Percentiles rank a stretch among this genome's conserved stretches.
Conservation (phyloP, 106 monocot genomes). For the Dendrobium officinale region DNA sequence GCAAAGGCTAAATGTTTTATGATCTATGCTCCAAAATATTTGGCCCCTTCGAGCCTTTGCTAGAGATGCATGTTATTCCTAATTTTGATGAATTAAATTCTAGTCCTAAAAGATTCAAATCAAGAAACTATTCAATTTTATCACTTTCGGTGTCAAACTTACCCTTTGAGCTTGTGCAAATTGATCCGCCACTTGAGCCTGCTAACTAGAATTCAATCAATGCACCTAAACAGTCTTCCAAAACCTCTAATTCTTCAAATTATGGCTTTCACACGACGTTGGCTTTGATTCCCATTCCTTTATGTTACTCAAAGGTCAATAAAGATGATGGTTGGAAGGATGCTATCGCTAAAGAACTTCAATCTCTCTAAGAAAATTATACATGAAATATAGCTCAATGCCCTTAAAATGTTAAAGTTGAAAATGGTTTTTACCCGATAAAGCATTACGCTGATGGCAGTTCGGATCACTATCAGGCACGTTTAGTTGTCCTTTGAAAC, state of each 20-base stretch:
- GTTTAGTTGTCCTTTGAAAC: background rate
- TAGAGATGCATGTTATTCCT: no score
- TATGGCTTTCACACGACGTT: background rate
- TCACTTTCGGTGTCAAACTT: background rate
- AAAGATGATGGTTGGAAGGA: conserved; percentile 8
- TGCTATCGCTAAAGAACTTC: conserved; percentile 19
- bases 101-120: background rate
- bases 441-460: background rate
- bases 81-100: background rate
- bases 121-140: background rate
- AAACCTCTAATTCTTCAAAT: background rate
- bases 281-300: background rate
- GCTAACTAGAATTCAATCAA: background rate
- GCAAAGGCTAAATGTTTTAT: conserved; percentile 10
- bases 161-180: background rate
- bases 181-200: background rate
- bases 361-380: background rate
- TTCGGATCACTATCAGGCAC: background rate
- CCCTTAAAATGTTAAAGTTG: background rate
- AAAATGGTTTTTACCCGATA: background rate
- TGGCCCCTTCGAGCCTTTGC: background rate
- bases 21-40: background rate
- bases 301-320: background rate
- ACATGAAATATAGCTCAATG: background rate
- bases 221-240: no score